phyloP scores from a whole-genome alignment of 1,284 basidiomycete species.

The Phellopilus nigrolimitatus region DNA sequence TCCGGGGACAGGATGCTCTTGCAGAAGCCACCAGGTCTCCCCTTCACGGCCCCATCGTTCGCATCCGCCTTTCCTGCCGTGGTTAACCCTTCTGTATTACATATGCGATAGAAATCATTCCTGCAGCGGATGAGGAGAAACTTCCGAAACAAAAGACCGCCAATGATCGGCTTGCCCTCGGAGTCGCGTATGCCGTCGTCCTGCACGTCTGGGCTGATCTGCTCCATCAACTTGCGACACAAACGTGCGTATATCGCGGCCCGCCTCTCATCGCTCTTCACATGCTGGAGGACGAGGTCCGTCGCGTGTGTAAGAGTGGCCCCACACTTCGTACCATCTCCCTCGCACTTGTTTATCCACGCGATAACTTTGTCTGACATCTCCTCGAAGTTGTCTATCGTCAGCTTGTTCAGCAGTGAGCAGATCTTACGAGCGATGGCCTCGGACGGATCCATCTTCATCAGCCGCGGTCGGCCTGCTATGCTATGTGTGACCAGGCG shows the following conservation, averaged over 20 bases:
- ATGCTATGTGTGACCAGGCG: conserved; percentile 57
- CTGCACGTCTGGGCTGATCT: conserved; percentile 79
- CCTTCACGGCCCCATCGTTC: no score
- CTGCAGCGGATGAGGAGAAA: conserved; percentile 92
- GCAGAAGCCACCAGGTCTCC: no score
- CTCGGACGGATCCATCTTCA: conserved; percentile 67
- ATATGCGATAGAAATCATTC: conserved; percentile 91
- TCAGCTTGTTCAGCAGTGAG: conserved; percentile 91
- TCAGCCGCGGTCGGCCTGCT: conserved; percentile 24
- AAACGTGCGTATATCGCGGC: conserved; percentile 96
- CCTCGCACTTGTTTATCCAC: conserved; percentile 92
- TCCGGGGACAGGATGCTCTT: no score
- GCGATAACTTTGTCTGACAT: conserved; percentile 90
- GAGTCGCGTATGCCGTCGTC: conserved; percentile 77
- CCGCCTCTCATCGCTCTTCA: conserved; percentile 92
- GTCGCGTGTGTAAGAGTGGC: conserved; percentile 94
- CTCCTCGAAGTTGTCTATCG: conserved; percentile 94
- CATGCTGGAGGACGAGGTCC: conserved; percentile 94
- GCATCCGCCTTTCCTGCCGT: conserved; percentile 50
- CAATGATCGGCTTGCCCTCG: conserved; percentile 82
- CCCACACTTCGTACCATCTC: conserved; percentile 92
- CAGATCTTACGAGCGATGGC: conserved; percentile 94
- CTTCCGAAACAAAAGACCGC: conserved; percentile 92
- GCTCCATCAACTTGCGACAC: conserved; percentile 91
- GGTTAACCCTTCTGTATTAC: conserved; percentile 70